phyloP scores from a whole-genome alignment of 2,329 filamentous ascomycete genomes.

The Epichloe glyceriae region DNA sequence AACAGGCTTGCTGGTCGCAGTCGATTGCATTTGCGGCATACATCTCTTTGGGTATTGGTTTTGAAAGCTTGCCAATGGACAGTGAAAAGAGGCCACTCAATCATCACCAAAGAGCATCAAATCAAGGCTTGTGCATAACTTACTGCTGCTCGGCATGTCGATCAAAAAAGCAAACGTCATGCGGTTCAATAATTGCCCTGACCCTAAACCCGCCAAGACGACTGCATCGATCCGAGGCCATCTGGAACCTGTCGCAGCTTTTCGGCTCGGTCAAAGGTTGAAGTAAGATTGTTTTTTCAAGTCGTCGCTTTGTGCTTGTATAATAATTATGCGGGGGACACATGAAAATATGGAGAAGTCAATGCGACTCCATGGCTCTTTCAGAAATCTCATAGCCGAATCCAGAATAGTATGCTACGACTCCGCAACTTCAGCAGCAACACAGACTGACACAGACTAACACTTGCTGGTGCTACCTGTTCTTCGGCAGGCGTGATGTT shows the following conservation, averaged over 20 bases:
- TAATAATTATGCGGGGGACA: neutral
- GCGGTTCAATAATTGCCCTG: neutral
- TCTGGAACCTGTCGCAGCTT: neutral
- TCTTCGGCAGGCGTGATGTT: neutral
- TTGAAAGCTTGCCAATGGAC: neutral
- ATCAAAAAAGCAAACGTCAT: neutral
- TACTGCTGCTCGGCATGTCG: neutral
- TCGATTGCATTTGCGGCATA: neutral
- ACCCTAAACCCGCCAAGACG: neutral
- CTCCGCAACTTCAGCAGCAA: neutral
- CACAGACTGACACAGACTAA: neutral
- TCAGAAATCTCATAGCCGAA: neutral
- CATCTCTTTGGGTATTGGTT: neutral
- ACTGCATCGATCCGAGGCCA: neutral
- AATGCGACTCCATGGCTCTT: neutral
- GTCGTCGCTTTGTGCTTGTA: neutral
- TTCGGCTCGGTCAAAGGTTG: neutral
- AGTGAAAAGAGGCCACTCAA: neutral
- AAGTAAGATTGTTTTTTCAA: neutral
- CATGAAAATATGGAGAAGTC: neutral
- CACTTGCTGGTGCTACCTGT: neutral
- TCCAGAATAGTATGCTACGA: neutral
- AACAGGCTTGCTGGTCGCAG: neutral
- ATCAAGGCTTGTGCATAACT: neutral
- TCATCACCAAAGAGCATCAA: neutral